Base-by-base conservation (phyloP, 2,329 filamentous ascomycete species). In the Diplodia intermedia region DNA sequence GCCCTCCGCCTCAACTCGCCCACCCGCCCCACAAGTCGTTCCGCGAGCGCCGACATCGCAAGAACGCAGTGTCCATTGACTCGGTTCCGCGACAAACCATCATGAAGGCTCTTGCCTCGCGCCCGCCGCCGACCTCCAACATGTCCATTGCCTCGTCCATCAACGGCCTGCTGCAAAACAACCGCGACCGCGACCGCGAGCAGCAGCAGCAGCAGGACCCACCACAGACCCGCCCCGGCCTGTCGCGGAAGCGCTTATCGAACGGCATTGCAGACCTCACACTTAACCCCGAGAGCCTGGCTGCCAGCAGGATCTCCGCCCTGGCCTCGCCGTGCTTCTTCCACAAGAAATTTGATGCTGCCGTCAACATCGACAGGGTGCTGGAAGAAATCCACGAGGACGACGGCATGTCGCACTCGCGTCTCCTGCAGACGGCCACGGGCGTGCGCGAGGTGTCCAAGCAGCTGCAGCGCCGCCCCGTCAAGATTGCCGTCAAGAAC, bases 251-350 rank as follows among this genome's bases (percentile, higher is more conserved):
- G 74, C 88, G 87, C 69, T 85, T 94, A 11, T 89, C 89, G 8
- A 80, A 84, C 8, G 85, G 85, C n/a, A 77, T 88, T 33, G 83
- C 85, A 20, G 84, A 82, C 70, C 77, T 88, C 49, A 83, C 84
- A 68, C 69, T 83, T 40, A 72, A 78, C 73, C 76, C 86, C 71
- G 83, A 73, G 75, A 78, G 15, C 77, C 80, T 73, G 26, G 72
- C 76, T 18, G 65, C 80, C 20, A 79, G 73, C 71, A 80, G 76
- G 70, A 85, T 94, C 72, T 86, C 90, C 12, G 86, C 90, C 11
- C 83, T 98, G 65, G 90, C 94, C 73, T 97, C 94, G 54, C 95
- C 95, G 15, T 99, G 95, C 82, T 99, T 97, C 82, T 98, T 97
- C 82, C 95, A 99, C 81, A 92, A 96, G 81, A 89, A 94, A 70